Evolutionary conservation across 352 stramenopile species (phyloP), one percentile per base, ranked within the genome.

Genomic region (Phytophthora tentaculata): DNA sequence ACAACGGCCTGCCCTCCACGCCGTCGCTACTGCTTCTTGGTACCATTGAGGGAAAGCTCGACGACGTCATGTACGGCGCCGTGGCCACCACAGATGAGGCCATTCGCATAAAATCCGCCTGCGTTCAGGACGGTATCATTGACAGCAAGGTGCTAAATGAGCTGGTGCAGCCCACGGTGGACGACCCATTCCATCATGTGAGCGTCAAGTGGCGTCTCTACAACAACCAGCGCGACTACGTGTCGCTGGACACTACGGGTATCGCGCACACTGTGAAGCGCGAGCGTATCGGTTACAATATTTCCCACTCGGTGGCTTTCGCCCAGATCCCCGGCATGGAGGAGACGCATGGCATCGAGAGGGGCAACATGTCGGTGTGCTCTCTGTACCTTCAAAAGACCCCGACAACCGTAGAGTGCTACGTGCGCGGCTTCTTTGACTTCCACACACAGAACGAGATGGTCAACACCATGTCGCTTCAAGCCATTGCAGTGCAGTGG

Each of bases 51-150:
- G 80, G 82, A 10, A 73, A 59, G n/a, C 60, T 92, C 32, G 79
- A 92, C 24, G 83, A 90, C 55, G 60, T 88, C 52, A 86, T 92
- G 78, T 91, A 86, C 58, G 81, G 77, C n/a, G 35, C 74, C 13
- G 67, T 77, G 24, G 71, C 76, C 24, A 70, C 72, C 17, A 75
- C 76, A 22, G 72, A 83, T 16, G 74, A 80, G 20, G 66, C 71
- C 9, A 85, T 89, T 51, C 71, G 78, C 35, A 73, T 90, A 53
- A 84, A 85, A 53, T 81, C 79, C 16, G 77, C 70, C 1, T 86
- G 73, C 61, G 76, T 73, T 13, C 69, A 83, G 17, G 80, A 92
- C 60, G 76, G 74, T 13, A 53, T 89, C 14, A 56, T 87, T 9
- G 78, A 90, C 58, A 79, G 74, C 59, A 80, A 80, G 24, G 65